Conservation (phyloP, 2,329 filamentous ascomycete species). For the Fusarium sp. region DNA sequence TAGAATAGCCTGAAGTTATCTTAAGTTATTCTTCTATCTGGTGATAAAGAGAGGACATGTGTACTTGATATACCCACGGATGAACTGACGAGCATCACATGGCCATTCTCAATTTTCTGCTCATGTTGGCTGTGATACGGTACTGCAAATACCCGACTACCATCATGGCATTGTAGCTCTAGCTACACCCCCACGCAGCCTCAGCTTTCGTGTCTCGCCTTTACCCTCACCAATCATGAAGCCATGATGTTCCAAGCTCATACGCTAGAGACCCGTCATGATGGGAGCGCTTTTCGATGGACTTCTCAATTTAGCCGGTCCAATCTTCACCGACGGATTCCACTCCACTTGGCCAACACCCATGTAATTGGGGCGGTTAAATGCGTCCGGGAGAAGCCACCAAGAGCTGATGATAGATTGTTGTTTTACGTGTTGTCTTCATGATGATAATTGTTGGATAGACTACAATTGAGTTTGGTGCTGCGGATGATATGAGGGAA, state of each 20-base stretch:
- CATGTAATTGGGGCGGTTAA: no score
- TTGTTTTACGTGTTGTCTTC: background rate
- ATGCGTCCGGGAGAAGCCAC: background rate
- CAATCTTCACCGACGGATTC: no score
- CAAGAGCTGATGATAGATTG: background rate
- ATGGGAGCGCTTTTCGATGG: slow-evolving; percentile 34
- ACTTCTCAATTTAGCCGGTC: background rate
- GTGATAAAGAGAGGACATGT: slow-evolving; percentile 32
- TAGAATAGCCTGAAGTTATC: slow-evolving; percentile 26
- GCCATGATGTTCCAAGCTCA: slow-evolving; percentile 22
- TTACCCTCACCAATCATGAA: slow-evolving; percentile 37
- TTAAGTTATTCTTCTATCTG: slow-evolving; percentile 31
- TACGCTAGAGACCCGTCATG: slow-evolving; percentile 27
- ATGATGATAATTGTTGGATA: background rate
- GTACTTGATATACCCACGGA: slow-evolving; percentile 38
- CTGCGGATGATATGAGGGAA: background rate
- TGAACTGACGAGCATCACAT: slow-evolving; percentile 37
- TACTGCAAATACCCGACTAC: background rate
- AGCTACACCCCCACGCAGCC: slow-evolving; percentile 23
- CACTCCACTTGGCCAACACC: no score
- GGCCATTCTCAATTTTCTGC: background rate
- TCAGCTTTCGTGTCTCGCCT: background rate
- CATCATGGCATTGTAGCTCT: slow-evolving; percentile 7
- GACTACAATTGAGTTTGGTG: background rate
- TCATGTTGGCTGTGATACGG: background rate